Evolutionary conservation across 176 grass and related monocot genomes (phyloP), one percentile per base, ranked within the genome.

Genomic region (Luzula sylvatica): DNA sequence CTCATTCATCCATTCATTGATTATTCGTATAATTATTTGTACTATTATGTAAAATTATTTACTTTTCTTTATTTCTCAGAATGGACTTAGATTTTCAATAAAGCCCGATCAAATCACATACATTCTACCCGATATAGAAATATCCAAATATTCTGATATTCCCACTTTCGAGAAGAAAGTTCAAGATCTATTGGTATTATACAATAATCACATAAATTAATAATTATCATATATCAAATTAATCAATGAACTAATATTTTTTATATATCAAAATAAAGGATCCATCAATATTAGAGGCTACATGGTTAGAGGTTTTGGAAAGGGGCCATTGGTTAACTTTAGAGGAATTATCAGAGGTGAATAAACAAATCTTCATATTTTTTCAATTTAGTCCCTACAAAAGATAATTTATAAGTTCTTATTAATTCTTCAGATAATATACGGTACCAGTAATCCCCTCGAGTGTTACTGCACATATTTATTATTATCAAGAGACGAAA

Each of bases 401-500:
- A 29, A 64, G 9, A 30, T 27, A 8, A n/a, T 5, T 74, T 58
- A 24, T 72, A 28, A 16, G 9, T 44, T 53, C 24, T 32, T 52
- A 20, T 57, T 3, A 26, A 52, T 68, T 70, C 63, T 44, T 70
- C 60, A 98, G 92, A 86, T 98, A 58, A 61, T 90, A 63, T 98
- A 98, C 35, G 92, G 85, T 41, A 77, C 46, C 78, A 87, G 76
- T 51, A 85, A 76, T 30, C 77, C 81, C 65, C 42, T 98, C 47
- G 92, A 98, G 70, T 82, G 85, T 65, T 98, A 98, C 26, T 90
- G 92, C 77, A 73, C 85, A 27, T 70, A 98, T 78, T 56, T 86
- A 23, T 71, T 98, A 52, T 74, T 98, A 58, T 98, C 92, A 80
- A 89, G 81, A 72, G 81, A 87, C 71, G 67, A 80, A 58, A 68